Percentiles rank a stretch among this genome's conserved stretches.
Conservation (phyloP, 2,329 filamentous ascomycete genomes). For the Colletotrichum theobromicola region DNA sequence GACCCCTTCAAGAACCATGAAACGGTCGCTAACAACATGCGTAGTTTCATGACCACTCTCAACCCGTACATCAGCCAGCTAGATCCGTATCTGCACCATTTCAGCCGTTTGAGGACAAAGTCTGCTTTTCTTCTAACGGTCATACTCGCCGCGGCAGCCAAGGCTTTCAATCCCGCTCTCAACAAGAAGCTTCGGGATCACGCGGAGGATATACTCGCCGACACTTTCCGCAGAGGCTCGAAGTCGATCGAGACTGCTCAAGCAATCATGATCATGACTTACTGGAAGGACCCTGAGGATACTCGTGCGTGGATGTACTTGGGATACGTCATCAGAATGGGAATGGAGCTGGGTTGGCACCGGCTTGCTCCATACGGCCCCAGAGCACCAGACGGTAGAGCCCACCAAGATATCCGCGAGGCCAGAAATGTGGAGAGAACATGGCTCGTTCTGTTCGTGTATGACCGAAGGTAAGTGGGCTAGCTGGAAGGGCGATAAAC, state of each 20-base stretch:
- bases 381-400: neutral
- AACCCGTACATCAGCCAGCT: conserved; percentile 47
- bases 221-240: conserved; percentile 33
- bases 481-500: accelerated
- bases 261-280: conserved; percentile 41
- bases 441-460: conserved; percentile 4
- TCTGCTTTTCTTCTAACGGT: conserved; percentile 41
- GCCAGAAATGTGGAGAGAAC: neutral
- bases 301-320: conserved; percentile 42
- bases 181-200: conserved; percentile 24
- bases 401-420: neutral
- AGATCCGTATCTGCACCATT: conserved; percentile 41
- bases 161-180: conserved; percentile 38
- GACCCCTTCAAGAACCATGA: neutral
- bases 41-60: conserved; percentile 38
- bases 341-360: conserved; percentile 44
- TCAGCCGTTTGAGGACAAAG: conserved; percentile 36
- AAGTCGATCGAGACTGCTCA: conserved; percentile 45
- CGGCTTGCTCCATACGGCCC: conserved; percentile 23
- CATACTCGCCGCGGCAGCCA: conserved; percentile 38
- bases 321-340: conserved; percentile 44
- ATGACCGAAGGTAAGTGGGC: neutral
- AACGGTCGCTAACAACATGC: neutral
- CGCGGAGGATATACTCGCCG: conserved; percentile 31
- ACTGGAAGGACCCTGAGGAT: conserved; percentile 48